Percentiles rank a stretch among this genome's conserved stretches.
Conservation (phyloP, 345 rosid genomes). For the Acer yangbiense region DNA sequence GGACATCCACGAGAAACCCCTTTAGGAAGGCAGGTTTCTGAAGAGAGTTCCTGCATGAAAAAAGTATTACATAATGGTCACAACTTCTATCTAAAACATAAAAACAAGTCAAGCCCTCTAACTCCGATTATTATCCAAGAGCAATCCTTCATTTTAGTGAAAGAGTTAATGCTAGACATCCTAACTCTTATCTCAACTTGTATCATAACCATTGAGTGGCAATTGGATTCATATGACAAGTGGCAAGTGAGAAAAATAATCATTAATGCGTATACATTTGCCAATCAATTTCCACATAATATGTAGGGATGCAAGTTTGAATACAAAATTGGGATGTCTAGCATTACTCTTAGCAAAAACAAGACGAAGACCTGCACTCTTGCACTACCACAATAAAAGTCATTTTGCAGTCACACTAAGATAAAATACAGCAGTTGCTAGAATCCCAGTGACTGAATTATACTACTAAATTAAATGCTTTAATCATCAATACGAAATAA, state of each 20-base stretch:
- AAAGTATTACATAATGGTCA: background rate
- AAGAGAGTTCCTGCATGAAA: constrained; percentile 26
- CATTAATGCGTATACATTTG: too few relatives aligned
- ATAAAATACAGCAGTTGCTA: too few relatives aligned
- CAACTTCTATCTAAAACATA: background rate
- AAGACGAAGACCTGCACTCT: background rate
- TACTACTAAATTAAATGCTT: background rate
- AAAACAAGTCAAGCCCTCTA: background rate
- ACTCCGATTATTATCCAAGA: background rate
- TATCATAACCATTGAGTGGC: too few relatives aligned
- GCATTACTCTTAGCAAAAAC: background rate
- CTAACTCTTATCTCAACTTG: too few relatives aligned
- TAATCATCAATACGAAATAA: background rate
- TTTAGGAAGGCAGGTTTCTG: constrained; percentile 26
- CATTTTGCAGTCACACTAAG: background rate
- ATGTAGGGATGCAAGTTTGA: too few relatives aligned
- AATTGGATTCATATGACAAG: too few relatives aligned
- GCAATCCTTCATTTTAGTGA: background rate
- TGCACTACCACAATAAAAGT: background rate
- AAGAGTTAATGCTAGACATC: too few relatives aligned
- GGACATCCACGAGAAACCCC: constrained; percentile 30
- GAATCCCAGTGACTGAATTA: background rate
- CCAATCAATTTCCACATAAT: too few relatives aligned
- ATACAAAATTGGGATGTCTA: too few relatives aligned
- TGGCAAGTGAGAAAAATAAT: too few relatives aligned